Base-by-base conservation (phyloP, 2,329 filamentous ascomycete genomes). In the Pseudocercospora pini-densiflorae region DNA sequence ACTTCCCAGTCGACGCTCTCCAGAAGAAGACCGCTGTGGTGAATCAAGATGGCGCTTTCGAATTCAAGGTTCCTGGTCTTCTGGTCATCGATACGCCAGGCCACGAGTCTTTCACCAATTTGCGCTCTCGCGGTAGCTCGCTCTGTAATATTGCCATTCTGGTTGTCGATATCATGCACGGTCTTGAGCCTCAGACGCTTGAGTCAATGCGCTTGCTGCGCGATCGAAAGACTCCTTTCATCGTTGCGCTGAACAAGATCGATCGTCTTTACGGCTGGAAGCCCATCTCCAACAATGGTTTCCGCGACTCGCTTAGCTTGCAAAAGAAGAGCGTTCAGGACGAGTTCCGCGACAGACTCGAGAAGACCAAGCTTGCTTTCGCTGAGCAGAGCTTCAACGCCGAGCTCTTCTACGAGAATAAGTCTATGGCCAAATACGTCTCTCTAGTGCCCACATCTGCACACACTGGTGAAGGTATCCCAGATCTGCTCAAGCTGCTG, bases 161-260 rank as follows among this genome's bases (percentile, higher is more conserved):
- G 72, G 96, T 99, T 49, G 94, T 99, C 73, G 95, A 99, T 84
- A 99, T 99, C 77, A 98, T 99, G 95, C 95, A 99, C 87, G 96
- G 96, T 78, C 88, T 99, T 55, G 95, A 99, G 81, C 94, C 91
- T 19, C 95, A 99, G 81, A 99, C 95, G 16, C 86, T 98, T 33
- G 96, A 99, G 82, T 99, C 95, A 1, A 98, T 99, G 93, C 91
- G 89, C 73, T 84, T 99, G 70, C 88, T 99, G 61, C 89, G 94
- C 77, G 94, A 97, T 75, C 88, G 93, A 75, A 96, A 95, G 82
- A 99, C 95, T 23, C 95, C 95, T 5, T 99, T 99, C 84, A 97
- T 99, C 73, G 96, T 99, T 47, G 96, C 96, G 1, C 86, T 99
- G 77, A 99, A 99, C 90, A 99, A 99, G 86, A 98, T 99, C 73